phyloP scores from a whole-genome alignment of 108 stramenopile genomes.

The Fistulifera solaris region DNA sequence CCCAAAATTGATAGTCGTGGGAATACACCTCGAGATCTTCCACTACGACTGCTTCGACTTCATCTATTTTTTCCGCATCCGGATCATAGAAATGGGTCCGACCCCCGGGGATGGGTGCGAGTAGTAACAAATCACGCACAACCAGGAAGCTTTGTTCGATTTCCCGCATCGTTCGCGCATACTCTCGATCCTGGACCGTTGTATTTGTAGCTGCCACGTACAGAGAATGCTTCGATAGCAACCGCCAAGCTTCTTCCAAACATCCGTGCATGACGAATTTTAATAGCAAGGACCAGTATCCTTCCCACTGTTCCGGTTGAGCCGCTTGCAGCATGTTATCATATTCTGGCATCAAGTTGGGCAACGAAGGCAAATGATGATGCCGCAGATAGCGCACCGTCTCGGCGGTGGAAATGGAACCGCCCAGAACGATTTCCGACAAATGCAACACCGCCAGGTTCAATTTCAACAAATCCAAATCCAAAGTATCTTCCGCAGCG shows the following conservation, averaged over 20 bases:
- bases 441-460: constrained; percentile 50
- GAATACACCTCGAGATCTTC: constrained; percentile 17
- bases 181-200: constrained; percentile 4
- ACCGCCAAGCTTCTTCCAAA: constrained; percentile 56
- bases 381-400: constrained; percentile 63
- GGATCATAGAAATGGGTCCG: constrained; percentile 45
- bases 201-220: constrained; percentile 24
- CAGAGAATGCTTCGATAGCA: constrained; percentile 49
- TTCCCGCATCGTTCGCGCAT: constrained; percentile 19
- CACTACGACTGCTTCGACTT: constrained; percentile 12
- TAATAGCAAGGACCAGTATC: constrained; percentile 48
- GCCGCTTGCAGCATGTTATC: constrained; percentile 21
- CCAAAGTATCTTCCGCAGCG: not conserved
- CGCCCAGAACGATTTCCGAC: constrained; percentile 50
- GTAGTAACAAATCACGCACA: constrained; percentile 41
- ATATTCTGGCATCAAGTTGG: too few species aligned
- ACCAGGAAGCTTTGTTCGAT: constrained; percentile 28
- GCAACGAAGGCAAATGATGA: constrained; percentile 4
- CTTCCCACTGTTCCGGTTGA: constrained; percentile 56
- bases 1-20: constrained; percentile 55
- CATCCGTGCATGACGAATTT: constrained; percentile 38
- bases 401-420: constrained; percentile 45
- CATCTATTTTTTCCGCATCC: constrained; percentile 12
- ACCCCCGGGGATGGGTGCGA: constrained; percentile 72
- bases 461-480: constrained; percentile 44